Evolutionary conservation across 2,329 filamentous ascomycete genomes (phyloP).

Genomic region (Diaporthe destruens): DNA sequence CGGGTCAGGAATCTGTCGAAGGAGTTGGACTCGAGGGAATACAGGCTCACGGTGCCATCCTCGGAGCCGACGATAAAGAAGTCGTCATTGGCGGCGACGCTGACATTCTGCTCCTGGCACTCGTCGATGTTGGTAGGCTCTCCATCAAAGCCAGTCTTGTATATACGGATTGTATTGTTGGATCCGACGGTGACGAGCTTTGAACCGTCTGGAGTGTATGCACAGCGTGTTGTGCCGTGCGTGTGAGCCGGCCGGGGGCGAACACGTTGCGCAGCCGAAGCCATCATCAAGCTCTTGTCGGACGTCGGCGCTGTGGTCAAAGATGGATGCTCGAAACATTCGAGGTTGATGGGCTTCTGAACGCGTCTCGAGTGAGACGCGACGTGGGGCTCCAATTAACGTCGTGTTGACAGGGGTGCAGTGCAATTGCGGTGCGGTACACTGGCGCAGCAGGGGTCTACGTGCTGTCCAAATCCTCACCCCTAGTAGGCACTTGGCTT

Average conservation of each 20-base stretch:
- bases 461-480: constrained; percentile 1
- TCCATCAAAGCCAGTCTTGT: constrained; percentile 90
- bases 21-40: constrained; percentile 79
- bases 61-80: constrained; percentile 93
- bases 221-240: constrained; percentile 85
- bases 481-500: too few relatives aligned
- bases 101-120: constrained; percentile 86
- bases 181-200: constrained; percentile 91
- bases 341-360: constrained; percentile 1
- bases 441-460: not conserved
- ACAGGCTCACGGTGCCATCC: constrained; percentile 95
- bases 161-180: constrained; percentile 94
- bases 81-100: constrained; percentile 80
- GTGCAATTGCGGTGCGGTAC: not conserved
- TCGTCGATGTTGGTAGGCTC: constrained; percentile 95
- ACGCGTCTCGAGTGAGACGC: constrained; percentile 36
- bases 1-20: constrained; percentile 88
- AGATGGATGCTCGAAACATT: not conserved
- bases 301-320: not conserved
- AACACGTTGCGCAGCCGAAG: constrained; percentile 60
- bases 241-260: constrained; percentile 81
- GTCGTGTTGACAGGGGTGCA: constrained; percentile 37
- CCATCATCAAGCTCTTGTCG: constrained; percentile 47
- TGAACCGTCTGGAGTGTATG: constrained; percentile 89
- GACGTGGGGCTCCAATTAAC: constrained; percentile 41